These are phyloP conservation scores for Alternaria sp. DNA, from an alignment of 2,329 filamentous ascomycete species.

Conservation along the genomic window DNA sequence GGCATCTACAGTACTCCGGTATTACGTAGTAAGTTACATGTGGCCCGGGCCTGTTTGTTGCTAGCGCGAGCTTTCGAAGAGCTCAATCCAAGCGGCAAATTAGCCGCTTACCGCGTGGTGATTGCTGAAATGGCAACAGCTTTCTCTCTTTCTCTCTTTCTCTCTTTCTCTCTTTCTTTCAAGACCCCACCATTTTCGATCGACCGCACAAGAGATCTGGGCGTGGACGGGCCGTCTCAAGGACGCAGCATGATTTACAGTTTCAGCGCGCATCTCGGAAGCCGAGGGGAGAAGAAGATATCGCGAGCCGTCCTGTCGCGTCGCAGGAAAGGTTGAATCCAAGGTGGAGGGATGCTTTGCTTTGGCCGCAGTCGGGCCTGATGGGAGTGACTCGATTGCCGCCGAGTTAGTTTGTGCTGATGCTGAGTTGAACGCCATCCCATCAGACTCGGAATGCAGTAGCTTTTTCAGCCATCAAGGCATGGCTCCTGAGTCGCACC, in stretches of 20 bases:
- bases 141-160: constrained; percentile 7
- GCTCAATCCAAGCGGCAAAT: neutral
- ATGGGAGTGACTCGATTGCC: constrained; percentile 2
- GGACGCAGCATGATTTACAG: constrained; percentile 1
- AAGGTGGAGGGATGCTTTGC: constrained; percentile 4
- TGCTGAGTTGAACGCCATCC: neutral
- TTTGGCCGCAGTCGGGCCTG: constrained; percentile 1
- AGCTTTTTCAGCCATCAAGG: neutral
- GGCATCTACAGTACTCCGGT: neutral
- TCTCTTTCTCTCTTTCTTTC: constrained; percentile 2
- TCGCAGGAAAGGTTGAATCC: constrained; percentile 1
- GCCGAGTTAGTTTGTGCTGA: neutral
- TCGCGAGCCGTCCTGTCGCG: constrained; percentile 12
- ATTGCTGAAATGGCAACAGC: constrained; percentile 1
- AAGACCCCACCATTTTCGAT: constrained; percentile 7
- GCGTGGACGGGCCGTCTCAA: constrained; percentile 6
- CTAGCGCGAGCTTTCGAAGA: neutral
- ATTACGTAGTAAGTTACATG: neutral
- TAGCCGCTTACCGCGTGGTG: neutral
- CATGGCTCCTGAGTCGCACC: constrained; percentile 1
- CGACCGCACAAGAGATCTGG: constrained; percentile 5
- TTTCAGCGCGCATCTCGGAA: constrained; percentile 1
- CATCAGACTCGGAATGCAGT: neutral
- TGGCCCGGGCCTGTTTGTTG: neutral
- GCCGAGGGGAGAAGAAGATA: constrained; percentile 9